These are phyloP conservation scores for Cyberlindnera amylophila DNA, from an alignment of 805 yeast genomes.

Conservation along the genomic window DNA sequence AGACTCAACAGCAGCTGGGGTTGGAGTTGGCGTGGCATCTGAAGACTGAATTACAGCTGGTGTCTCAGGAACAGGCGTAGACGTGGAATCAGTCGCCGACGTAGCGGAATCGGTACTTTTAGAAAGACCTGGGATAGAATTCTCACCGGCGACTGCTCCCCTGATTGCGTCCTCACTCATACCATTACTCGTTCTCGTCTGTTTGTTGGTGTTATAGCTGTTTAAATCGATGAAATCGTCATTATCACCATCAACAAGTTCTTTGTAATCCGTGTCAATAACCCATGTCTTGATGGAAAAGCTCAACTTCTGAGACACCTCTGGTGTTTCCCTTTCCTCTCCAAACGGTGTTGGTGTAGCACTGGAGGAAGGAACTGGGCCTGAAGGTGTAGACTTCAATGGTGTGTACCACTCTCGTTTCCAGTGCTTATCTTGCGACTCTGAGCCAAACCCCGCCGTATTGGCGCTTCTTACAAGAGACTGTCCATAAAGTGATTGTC, in stretches of 20 bases:
- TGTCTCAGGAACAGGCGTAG: neutral
- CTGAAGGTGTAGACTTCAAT: slow-evolving; percentile 5
- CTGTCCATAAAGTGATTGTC: slow-evolving; percentile 26
- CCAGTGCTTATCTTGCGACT: slow-evolving; percentile 26
- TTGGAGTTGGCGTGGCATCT: neutral
- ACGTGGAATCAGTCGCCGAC: neutral
- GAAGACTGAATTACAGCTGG: too few species aligned
- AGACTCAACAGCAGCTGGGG: neutral
- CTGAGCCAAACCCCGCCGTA: slow-evolving; percentile 15
- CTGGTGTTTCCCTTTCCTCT: slow-evolving; percentile 20
- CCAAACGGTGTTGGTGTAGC: slow-evolving; percentile 26
- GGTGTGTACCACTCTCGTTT: slow-evolving; percentile 28
- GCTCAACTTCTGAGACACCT: slow-evolving; percentile 14
- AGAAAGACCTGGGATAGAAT: slow-evolving; percentile 43
- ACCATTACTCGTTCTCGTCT: slow-evolving; percentile 22
- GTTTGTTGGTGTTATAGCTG: slow-evolving; percentile 31
- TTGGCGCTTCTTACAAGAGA: slow-evolving; percentile 28
- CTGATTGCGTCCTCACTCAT: slow-evolving; percentile 46
- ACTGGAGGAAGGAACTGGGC: slow-evolving; percentile 10
- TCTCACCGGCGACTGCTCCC: slow-evolving; percentile 49
- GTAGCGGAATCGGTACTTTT: slow-evolving; percentile 11
- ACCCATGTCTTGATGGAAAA: slow-evolving; percentile 35
- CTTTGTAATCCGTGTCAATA: slow-evolving; percentile 17
- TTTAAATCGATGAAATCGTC: slow-evolving; percentile 44
- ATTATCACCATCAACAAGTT: slow-evolving; percentile 33